Percentiles rank a stretch among this genome's conserved stretches.
Evolutionary conservation across 2,329 filamentous ascomycete species (phyloP).

Genomic region (Boeremia lycopersici): DNA sequence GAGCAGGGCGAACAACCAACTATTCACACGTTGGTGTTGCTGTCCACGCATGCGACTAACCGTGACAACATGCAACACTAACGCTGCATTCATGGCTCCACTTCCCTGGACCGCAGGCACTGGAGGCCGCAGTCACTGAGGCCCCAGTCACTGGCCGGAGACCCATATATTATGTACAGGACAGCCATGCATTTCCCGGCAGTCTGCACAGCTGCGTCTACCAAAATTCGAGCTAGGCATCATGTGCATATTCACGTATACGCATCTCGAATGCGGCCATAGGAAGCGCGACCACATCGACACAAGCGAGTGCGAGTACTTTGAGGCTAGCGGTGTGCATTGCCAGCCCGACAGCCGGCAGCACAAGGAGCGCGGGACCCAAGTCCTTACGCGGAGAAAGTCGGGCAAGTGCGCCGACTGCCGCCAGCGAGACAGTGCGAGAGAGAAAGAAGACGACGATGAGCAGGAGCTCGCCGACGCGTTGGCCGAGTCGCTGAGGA

Average conservation of each 20-base stretch:
- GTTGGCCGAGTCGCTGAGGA: not conserved
- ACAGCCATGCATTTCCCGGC: not conserved
- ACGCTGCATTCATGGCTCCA: slow-evolving; percentile 10
- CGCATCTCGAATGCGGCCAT: slow-evolving; percentile 29
- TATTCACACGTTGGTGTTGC: slow-evolving; percentile 15
- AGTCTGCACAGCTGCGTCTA: too few species aligned
- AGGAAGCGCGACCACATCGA: slow-evolving; percentile 26
- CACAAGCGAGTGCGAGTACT: slow-evolving; percentile 22
- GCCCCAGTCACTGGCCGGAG: too few species aligned
- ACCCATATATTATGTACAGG: not conserved
- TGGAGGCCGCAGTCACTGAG: not conserved
- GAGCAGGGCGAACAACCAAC: slow-evolving; percentile 16
- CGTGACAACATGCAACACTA: slow-evolving; percentile 13
- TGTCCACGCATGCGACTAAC: slow-evolving; percentile 12
- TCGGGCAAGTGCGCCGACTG: slow-evolving; percentile 27
- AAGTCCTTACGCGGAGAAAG: slow-evolving; percentile 15
- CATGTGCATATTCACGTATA: slow-evolving; percentile 34
- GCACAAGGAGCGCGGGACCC: slow-evolving; percentile 19
- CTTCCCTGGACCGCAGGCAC: slow-evolving; percentile 6
- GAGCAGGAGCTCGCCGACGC: slow-evolving; percentile 1
- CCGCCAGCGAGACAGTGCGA: not conserved
- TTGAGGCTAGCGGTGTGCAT: slow-evolving; percentile 12
- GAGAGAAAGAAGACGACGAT: not conserved
- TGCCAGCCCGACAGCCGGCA: slow-evolving; percentile 28
- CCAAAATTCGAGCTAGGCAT: not conserved